Conservation (phyloP, 2,329 filamentous ascomycete genomes). For the Phialophora chinensis region DNA sequence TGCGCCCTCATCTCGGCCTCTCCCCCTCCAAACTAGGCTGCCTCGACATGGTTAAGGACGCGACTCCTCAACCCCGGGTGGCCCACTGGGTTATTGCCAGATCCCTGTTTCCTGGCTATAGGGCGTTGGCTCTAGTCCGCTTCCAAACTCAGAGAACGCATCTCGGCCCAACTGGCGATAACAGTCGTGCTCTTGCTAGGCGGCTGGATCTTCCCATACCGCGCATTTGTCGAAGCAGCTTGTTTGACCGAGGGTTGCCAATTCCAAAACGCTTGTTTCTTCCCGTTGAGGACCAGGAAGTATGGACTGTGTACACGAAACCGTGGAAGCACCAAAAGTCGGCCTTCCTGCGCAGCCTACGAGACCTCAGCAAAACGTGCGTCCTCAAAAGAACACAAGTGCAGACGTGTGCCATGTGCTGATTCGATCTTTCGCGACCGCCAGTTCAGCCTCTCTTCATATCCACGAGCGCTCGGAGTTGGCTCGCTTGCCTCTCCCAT, state of each 20-base stretch:
- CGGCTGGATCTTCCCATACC: background rate
- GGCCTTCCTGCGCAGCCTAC: no score
- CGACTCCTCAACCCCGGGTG: slow-evolving; percentile 5
- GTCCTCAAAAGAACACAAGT: background rate
- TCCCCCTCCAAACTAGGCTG: background rate
- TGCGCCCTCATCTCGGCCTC: background rate
- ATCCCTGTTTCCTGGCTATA: slow-evolving; percentile 8
- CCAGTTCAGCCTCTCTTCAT: slow-evolving; percentile 7
- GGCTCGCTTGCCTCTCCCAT: background rate
- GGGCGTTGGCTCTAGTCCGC: background rate
- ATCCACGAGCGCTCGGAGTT: background rate
- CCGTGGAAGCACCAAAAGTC: no score
- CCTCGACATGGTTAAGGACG: background rate
- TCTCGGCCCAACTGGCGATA: slow-evolving; percentile 14
- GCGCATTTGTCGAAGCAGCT: background rate
- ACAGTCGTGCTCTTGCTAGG: slow-evolving; percentile 4
- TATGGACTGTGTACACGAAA: background rate
- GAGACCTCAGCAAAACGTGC: background rate
- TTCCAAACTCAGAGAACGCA: background rate
- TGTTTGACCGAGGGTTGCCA: background rate
- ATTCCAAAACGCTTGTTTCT: background rate
- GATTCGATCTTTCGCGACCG: slow-evolving; percentile 1
- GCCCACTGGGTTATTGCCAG: background rate
- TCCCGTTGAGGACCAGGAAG: background rate
- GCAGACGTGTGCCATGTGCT: background rate